Evolutionary conservation across 2,329 filamentous ascomycete species (phyloP), one percentile per base, ranked within the genome.

Genomic region (Pyricularia pennisetigena): DNA sequence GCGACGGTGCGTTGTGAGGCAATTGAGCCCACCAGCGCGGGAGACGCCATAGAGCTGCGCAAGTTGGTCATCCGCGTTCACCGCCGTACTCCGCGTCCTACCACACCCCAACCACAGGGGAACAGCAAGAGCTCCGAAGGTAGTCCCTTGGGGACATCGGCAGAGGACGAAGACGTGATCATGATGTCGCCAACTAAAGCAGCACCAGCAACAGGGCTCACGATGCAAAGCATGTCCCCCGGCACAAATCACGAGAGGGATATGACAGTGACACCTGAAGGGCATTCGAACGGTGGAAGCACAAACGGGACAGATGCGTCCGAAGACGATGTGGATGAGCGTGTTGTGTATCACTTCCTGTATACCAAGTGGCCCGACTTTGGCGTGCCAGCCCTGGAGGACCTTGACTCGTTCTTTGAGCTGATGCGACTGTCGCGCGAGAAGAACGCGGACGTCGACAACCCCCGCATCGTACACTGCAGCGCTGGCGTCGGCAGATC

Each of bases 361-460:
- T 98, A 96, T 79, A 89, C 86, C 61, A 88, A 87, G 68, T 97
- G 94, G 94, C 92, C 93, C 9, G 94, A 98, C 78, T 97, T 95
- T 77, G 89, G 90, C 35, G 91, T 96, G 2, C 93, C 94, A 0
- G 85, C 85, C 64, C 81, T 88, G 24, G 83, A 87, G 5, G 89
- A 93, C 73, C 81, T 90, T 32, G 83, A 83, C 29, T 88, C 86
- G 70, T 88, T 94, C 75, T 83, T 93, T 68, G 83, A 87, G 35
- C 82, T 94, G 7, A 88, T 94, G 82, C 81, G 82, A 9, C 82
- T 93, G 2, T 92, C 90, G 1, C 83, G 85, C 26, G 80, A 85
- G 70, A 86, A 85, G 75, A 85, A 85, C 49, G 79, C 80, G 1
- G 79, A 80, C 8, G 80, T 82, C 7, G 78, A 82, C 26, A 93